These are phyloP conservation scores for Penicillium goetzii DNA, from an alignment of 495 filamentous ascomycete genomes.

Conservation along the genomic window DNA sequence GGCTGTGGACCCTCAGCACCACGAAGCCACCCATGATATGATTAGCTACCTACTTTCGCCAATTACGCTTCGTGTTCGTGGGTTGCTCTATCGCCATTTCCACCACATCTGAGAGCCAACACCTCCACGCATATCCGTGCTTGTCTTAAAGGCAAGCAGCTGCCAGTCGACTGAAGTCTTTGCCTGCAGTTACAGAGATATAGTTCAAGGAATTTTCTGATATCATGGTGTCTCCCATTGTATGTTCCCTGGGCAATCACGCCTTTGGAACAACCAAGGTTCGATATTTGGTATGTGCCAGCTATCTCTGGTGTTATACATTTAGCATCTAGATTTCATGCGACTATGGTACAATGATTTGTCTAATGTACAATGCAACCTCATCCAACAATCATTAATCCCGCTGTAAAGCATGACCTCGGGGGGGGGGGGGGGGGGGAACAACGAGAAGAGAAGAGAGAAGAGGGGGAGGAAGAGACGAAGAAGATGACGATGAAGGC, in stretches of 20 bases:
- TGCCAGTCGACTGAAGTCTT: neutral
- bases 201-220: neutral
- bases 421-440: too few relatives aligned
- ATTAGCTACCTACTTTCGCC: neutral
- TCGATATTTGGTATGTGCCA: neutral
- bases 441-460: neutral
- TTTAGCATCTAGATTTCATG: conserved; percentile 9
- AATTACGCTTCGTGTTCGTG: neutral
- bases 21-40: neutral
- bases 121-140: neutral
- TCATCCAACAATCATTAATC: neutral
- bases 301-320: neutral
- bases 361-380: conserved; percentile 1
- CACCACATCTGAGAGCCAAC: neutral
- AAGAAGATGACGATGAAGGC: too few relatives aligned
- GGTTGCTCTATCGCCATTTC: neutral
- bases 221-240: neutral
- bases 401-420: neutral
- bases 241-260: neutral
- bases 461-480: neutral
- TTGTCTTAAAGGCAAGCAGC: neutral
- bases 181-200: neutral
- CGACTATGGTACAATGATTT: conserved; percentile 11
- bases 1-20: neutral
- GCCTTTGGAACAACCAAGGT: neutral